Evolutionary conservation across 2,329 filamentous ascomycete genomes (phyloP).

Genomic region (Exophiala sideris): DNA sequence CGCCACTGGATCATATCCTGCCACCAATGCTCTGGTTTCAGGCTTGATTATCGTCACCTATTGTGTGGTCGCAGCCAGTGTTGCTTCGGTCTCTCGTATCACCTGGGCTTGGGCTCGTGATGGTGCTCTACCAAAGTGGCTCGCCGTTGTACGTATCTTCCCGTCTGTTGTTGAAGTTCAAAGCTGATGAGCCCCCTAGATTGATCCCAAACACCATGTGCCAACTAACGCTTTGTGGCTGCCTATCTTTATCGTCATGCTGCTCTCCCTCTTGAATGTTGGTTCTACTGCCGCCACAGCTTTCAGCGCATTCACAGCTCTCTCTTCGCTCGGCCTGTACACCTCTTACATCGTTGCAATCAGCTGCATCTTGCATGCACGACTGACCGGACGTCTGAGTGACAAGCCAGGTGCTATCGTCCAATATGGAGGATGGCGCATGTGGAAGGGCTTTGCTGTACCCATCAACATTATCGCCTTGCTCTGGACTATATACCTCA

Average conservation of each 20-base stretch:
- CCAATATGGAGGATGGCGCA: slow-evolving; percentile 33
- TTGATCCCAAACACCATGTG: slow-evolving; percentile 35
- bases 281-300: slow-evolving; percentile 35
- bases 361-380: slow-evolving; percentile 24
- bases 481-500: slow-evolving; percentile 32
- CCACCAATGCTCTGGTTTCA: slow-evolving; percentile 41
- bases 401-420: slow-evolving; percentile 14
- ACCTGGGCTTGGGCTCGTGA: slow-evolving; percentile 52
- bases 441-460: slow-evolving; percentile 31
- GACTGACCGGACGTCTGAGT: slow-evolving; percentile 32
- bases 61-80: slow-evolving; percentile 40
- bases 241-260: slow-evolving; percentile 34
- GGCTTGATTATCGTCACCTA: slow-evolving; percentile 39
- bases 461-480: slow-evolving; percentile 37
- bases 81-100: slow-evolving; percentile 48
- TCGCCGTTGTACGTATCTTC: slow-evolving; percentile 29
- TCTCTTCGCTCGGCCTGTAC: slow-evolving; percentile 39
- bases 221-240: slow-evolving; percentile 41
- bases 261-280: slow-evolving; percentile 41
- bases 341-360: slow-evolving; percentile 42
- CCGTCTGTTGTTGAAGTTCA: neutral
- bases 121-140: slow-evolving; percentile 43
- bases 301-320: slow-evolving; percentile 39
- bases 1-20: slow-evolving; percentile 40
- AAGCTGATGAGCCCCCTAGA: slow-evolving; percentile 18